phyloP scores from a whole-genome alignment of 805 yeast genomes.

The Yarrowia sp. region DNA sequence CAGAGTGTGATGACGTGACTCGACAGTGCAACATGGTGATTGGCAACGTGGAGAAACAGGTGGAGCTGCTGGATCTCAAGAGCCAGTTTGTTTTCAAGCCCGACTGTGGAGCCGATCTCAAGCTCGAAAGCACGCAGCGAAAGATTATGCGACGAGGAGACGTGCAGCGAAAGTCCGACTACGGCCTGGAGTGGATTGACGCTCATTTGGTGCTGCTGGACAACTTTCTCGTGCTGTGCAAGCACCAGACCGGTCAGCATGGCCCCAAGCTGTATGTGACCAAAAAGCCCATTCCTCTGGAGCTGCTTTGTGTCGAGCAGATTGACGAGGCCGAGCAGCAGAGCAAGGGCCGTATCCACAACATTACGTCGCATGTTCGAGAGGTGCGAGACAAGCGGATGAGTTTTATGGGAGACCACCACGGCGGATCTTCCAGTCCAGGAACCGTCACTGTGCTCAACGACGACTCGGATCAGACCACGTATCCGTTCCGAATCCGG shows the following conservation, averaged over 20 bases:
- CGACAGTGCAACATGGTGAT: constrained; percentile 59
- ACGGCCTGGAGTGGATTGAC: constrained; percentile 54
- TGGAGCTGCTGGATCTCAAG: constrained; percentile 53
- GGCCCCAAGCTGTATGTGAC: constrained; percentile 39
- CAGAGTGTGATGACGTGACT: constrained; percentile 53
- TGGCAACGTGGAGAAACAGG: constrained; percentile 55
- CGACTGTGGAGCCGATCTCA: constrained; percentile 48
- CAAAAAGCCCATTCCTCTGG: constrained; percentile 41
- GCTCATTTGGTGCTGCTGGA: constrained; percentile 60
- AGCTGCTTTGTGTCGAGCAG: constrained; percentile 56
- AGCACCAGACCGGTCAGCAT: constrained; percentile 37
- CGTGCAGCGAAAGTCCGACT: constrained; percentile 58
- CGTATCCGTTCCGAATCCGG: constrained; percentile 39
- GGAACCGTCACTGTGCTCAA: constrained; percentile 31
- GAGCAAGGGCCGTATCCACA: constrained; percentile 31
- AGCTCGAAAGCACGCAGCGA: constrained; percentile 53
- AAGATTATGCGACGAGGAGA: constrained; percentile 57
- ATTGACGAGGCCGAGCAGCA: constrained; percentile 16
- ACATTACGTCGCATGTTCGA: constrained; percentile 30
- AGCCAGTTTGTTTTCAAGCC: constrained; percentile 54
- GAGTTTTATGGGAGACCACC: constrained; percentile 21
- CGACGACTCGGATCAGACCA: constrained; percentile 31
- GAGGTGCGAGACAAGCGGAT: constrained; percentile 27
- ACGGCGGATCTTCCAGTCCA: neutral
- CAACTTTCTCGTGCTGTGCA: constrained; percentile 51